phyloP scores from a whole-genome alignment of 139 green algal genomes.

The Closterium sp. region DNA sequence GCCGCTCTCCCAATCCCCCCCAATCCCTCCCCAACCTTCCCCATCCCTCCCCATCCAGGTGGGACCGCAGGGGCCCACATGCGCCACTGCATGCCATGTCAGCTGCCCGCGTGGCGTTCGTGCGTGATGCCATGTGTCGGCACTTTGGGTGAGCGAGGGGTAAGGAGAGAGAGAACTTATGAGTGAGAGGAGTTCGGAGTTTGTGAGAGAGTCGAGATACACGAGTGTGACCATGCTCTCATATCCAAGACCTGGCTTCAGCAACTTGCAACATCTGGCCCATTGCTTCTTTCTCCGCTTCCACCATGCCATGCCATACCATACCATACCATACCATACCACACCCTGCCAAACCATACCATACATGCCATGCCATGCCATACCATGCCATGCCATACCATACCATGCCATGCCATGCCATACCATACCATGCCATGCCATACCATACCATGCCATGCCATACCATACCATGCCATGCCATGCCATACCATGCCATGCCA shows the following conservation, averaged over 20 bases:
- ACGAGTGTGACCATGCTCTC: too few relatives aligned
- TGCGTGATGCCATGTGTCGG: conserved; percentile 62
- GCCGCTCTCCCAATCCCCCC: background rate
- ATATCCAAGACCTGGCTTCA: too few relatives aligned
- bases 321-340: too few relatives aligned
- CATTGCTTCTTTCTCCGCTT: too few relatives aligned
- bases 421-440: too few relatives aligned
- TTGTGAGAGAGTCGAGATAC: background rate
- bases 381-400: too few relatives aligned
- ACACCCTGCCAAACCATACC: too few relatives aligned
- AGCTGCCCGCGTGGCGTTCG: conserved; percentile 72
- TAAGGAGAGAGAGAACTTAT: background rate
- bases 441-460: background rate
- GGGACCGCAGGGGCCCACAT: conserved; percentile 68
- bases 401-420: too few relatives aligned
- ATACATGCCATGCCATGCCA: too few relatives aligned
- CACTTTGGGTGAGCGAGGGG: conserved; percentile 18
- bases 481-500: background rate
- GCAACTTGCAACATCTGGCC: too few relatives aligned
- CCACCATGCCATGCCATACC: too few relatives aligned
- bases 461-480: background rate
- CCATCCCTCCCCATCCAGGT: background rate
- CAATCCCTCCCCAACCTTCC: background rate
- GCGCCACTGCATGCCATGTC: conserved; percentile 85
- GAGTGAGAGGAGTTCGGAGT: background rate